These are phyloP conservation scores for Pythium oligandrum DNA, from an alignment of 352 stramenopile genomes.

Conservation along the genomic window DNA sequence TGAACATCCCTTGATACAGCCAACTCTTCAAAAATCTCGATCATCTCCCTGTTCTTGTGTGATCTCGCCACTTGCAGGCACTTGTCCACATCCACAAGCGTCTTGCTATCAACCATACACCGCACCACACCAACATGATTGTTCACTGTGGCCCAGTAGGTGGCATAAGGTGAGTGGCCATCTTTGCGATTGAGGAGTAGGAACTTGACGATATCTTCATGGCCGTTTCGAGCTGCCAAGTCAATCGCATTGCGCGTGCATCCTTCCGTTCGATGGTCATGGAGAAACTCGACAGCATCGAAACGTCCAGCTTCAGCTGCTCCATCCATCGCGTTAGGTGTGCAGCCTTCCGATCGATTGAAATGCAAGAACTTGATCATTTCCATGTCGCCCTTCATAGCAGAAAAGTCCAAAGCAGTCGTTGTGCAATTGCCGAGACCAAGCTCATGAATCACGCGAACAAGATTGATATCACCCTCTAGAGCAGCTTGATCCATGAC, in stretches of 20 bases:
- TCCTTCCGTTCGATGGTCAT: neutral
- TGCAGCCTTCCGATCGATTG: constrained; percentile 2
- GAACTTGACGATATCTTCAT: constrained; percentile 2
- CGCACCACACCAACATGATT: too few relatives aligned
- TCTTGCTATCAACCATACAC: too few relatives aligned
- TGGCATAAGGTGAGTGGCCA: too few relatives aligned
- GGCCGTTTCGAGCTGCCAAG: neutral
- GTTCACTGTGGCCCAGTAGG: too few relatives aligned
- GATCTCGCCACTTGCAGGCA: too few relatives aligned
- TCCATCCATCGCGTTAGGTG: neutral
- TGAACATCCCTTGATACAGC: too few relatives aligned
- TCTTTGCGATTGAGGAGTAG: neutral
- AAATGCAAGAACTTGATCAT: constrained; percentile 4
- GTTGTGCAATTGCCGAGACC: neutral
- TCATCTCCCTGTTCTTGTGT: too few relatives aligned
- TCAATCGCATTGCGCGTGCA: neutral
- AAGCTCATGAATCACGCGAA: too few relatives aligned
- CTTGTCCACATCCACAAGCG: too few relatives aligned
- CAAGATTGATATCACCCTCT: too few relatives aligned
- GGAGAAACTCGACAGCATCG: neutral
- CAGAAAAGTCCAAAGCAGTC: neutral
- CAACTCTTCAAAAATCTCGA: too few relatives aligned
- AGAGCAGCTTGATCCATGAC: too few relatives aligned
- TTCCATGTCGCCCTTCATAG: neutral
- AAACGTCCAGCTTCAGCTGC: neutral